Percentiles rank a stretch among this genome's conserved stretches.
Conservation (phyloP, 495 filamentous ascomycete species). For the Venustampulla echinocandica region DNA sequence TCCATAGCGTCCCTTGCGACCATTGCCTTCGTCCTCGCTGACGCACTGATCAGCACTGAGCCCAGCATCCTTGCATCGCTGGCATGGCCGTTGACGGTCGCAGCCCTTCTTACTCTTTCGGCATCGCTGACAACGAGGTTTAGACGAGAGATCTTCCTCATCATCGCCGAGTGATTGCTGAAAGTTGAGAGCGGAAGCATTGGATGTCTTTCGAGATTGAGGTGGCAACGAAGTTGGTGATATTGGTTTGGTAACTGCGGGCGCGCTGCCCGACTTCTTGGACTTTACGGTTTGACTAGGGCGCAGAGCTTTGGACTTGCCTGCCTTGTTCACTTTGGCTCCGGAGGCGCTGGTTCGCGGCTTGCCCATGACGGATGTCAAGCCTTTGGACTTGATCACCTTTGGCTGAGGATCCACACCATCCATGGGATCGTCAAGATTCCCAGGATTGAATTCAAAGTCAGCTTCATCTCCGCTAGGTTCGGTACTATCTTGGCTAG, state of each 20-base stretch:
- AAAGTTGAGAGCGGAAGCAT: slow-evolving; percentile 57
- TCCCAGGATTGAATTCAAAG: slow-evolving; percentile 30
- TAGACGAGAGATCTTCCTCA: slow-evolving; percentile 82
- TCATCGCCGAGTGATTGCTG: slow-evolving; percentile 68
- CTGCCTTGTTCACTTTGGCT: slow-evolving; percentile 33
- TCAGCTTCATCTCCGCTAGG: slow-evolving; percentile 65
- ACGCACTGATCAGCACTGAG: slow-evolving; percentile 86
- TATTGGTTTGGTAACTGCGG: slow-evolving; percentile 45
- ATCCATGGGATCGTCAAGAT: slow-evolving; percentile 21
- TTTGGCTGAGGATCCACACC: slow-evolving; percentile 31
- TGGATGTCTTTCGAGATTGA: slow-evolving; percentile 70
- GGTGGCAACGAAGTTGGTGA: slow-evolving; percentile 59
- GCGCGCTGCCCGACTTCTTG: slow-evolving; percentile 40
- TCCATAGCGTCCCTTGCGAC: slow-evolving; percentile 90
- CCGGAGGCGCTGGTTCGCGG: slow-evolving; percentile 23
- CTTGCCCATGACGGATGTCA: slow-evolving; percentile 16
- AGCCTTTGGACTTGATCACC: slow-evolving; percentile 20
- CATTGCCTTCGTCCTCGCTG: slow-evolving; percentile 94
- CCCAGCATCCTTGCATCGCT: slow-evolving; percentile 90
- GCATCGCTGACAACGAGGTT: slow-evolving; percentile 95
- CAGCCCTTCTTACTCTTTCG: slow-evolving; percentile 99
- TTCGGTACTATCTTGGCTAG: slow-evolving; percentile 60
- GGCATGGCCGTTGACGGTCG: slow-evolving; percentile 90
- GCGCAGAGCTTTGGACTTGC: slow-evolving; percentile 39
- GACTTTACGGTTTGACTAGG: slow-evolving; percentile 38